Base-by-base conservation (phyloP, 2,329 filamentous ascomycete species). In the Diaporthe eres region DNA sequence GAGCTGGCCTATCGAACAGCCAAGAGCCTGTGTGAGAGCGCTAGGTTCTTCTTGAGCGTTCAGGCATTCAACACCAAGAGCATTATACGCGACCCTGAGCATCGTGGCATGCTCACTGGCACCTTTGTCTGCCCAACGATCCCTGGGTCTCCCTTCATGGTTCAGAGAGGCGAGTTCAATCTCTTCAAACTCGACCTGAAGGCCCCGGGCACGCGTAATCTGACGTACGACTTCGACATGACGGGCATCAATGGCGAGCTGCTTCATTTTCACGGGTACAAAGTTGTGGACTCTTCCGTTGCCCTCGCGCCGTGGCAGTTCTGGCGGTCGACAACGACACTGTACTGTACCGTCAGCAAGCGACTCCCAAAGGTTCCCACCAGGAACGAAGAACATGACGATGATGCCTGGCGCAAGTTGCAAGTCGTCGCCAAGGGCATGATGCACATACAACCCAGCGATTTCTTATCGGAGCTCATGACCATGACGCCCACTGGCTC, bases 201-300 rank as follows among this genome's bases (percentile, higher is more conserved):
- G 75, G 86, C 88, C 0, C 87, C 91, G 0, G 90, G 91, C 25
- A 91, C 90, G 7, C 86, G 86, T 39, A 92, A 90, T 77, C 82
- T 93, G 42, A 88, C 87, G 0, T 93, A 93, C 79, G 87, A 92
- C 79, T 91, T 92, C 76, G 88, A 90, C 78, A 89, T 93, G 87
- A 85, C 85, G 37, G 89, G 89, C 7, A 85, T 88, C 5, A 84
- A 90, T 76, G 89, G 89, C 19, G 83, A 85, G 60, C 84, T 83
- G 65, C 86, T 91, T 61, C 88, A 89, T 75, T 91, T 94, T 80
- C 86, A 91, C 76, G 92, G 91, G 0, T 91, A 89, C 82, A 93
- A 93, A 81, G 85, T 90, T 2, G 87, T 93, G 57, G 89, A 92
- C 81, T 88, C 91, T 4, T 89, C 89, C 0, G 89, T 91, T 0